Base-by-base conservation (phyloP, 306 rosid genomes). In the Cyamopsis tetragonoloba region DNA sequence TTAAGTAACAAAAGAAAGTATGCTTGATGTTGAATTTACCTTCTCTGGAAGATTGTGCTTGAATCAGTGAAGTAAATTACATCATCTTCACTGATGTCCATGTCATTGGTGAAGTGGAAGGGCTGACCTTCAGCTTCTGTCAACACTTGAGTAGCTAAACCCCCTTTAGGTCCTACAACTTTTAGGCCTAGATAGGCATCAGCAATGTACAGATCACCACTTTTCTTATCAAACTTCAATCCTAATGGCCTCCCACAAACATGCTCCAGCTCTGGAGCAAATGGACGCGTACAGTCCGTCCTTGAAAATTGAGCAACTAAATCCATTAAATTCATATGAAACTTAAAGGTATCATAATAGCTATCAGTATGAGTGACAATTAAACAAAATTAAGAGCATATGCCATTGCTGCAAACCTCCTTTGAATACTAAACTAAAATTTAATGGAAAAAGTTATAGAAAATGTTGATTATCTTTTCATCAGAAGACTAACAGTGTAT, bases 181-280 rank as follows among this genome's bases (percentile, higher is more conserved):
- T 83, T 84, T 58, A 93, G 89, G 74, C 98, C 98, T 0, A 88
- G 75, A 72, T 93, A 93, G 53, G 97, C 93, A 76, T 93, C 98
- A 3, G 98, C 98, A 20, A 88, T 84, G 44, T 87, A 93, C 14
- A 93, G 81, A 64, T 93, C 91, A 66, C 96, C 96, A 24, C 62
- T 93, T 76, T 83, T 84, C 86, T 82, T 83, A 26, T 88, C 88
- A 39, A 89, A 93, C 43, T 72, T 83, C 14, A 89, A 73, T 39
- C 97, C 98, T 63, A 93, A 76, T 22, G 97, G 98, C 66, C 97
- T 84, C 74, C 97, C 98, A 71, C 98, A 93, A 30, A 86, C 58
- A 57, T 89, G 97, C 84, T 93, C 98, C 84, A 85, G 24, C 46
- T 93, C 93, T 28, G 72, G 97, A 18, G 96, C 98, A 57, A 88